Percentiles rank a stretch among this genome's conserved stretches.
phyloP scores from a whole-genome alignment of 169 alveolate genomes.

The Cytauxzoon felis region DNA sequence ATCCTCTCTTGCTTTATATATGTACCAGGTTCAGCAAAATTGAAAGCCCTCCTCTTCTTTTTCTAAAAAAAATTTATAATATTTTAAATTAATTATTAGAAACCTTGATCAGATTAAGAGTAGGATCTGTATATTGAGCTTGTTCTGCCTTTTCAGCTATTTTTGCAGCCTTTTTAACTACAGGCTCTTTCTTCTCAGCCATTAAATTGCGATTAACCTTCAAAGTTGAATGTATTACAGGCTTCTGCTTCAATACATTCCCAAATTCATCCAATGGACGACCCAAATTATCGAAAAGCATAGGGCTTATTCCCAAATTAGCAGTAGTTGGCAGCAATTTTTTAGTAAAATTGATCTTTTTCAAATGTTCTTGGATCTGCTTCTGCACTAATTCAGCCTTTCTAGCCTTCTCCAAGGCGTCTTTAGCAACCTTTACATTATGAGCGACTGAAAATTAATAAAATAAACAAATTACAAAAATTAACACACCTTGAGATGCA shows the following conservation, averaged over 20 bases:
- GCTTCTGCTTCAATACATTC: slow-evolving; percentile 67
- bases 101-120: slow-evolving; percentile 29
- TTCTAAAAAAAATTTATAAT: background rate
- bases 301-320: slow-evolving; percentile 29
- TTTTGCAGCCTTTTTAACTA: slow-evolving; percentile 15
- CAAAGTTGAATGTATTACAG: slow-evolving; percentile 66
- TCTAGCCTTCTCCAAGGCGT: slow-evolving; percentile 69
- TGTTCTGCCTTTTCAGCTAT: slow-evolving; percentile 43
- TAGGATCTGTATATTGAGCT: slow-evolving; percentile 51
- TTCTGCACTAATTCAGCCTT: slow-evolving; percentile 55
- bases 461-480: background rate
- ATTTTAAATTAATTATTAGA: background rate
- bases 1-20: slow-evolving; percentile 57
- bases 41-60: slow-evolving; percentile 21
- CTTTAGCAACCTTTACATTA: slow-evolving; percentile 64
- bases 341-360: slow-evolving; percentile 35
- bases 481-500: slow-evolving; percentile 23
- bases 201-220: slow-evolving; percentile 69
- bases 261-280: slow-evolving; percentile 73
- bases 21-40: slow-evolving; percentile 55
- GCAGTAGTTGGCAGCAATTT: slow-evolving; percentile 43
- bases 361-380: slow-evolving; percentile 50
- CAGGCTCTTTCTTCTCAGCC: slow-evolving; percentile 61
- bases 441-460: slow-evolving; percentile 6
- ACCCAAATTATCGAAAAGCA: slow-evolving; percentile 71